phyloP scores from a whole-genome alignment of 176 grass and related monocot genomes.

The Oryza australiensis region DNA sequence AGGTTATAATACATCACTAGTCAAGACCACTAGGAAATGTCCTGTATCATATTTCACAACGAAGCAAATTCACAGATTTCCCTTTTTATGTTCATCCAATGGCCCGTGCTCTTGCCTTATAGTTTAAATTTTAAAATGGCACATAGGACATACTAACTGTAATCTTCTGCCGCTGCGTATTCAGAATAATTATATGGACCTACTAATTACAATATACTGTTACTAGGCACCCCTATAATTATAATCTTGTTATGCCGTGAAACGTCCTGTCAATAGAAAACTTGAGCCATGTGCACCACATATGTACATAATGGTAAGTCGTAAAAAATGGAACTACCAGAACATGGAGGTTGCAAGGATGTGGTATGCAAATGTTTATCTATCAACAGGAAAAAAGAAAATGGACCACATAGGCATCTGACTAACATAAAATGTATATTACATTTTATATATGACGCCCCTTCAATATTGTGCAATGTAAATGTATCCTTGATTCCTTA shows the following conservation, averaged over 20 bases:
- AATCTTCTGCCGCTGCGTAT: neutral
- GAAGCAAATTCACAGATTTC: neutral
- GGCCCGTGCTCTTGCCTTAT: neutral
- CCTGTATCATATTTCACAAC: neutral
- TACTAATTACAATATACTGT: neutral
- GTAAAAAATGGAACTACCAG: neutral
- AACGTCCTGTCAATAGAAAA: neutral
- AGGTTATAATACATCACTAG: neutral
- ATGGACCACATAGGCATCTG: neutral
- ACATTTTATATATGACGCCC: neutral
- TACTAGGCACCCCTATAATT: neutral
- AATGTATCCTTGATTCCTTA: neutral
- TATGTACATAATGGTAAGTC: neutral
- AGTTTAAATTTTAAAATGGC: neutral
- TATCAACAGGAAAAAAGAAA: neutral
- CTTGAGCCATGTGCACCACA: neutral
- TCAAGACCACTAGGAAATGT: neutral
- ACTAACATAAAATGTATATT: slow-evolving; percentile 3
- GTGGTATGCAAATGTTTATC: neutral
- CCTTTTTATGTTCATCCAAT: slow-evolving; percentile 2
- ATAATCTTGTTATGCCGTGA: neutral
- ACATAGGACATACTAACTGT: neutral
- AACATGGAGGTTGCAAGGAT: neutral
- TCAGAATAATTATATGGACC: slow-evolving; percentile 12
- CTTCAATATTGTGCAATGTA: slow-evolving; percentile 5